Evolutionary conservation across 331 rosid genomes (phyloP).

Genomic region (Pyracantha coccinea): DNA sequence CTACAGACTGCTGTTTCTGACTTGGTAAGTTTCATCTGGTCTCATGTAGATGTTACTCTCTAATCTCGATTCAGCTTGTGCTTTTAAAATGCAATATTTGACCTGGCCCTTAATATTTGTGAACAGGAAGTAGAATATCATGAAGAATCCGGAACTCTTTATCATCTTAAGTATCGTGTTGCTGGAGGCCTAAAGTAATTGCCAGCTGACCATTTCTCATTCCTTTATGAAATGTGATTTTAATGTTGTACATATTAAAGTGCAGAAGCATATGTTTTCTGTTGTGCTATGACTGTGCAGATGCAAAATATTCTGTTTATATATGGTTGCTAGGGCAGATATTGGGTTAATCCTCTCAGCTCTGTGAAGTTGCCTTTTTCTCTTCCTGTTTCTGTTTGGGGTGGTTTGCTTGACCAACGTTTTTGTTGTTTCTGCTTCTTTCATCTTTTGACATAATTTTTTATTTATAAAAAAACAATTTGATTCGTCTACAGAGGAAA

Average conservation of each 20-base stretch:
- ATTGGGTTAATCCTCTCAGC: not conserved
- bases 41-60: not conserved
- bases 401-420: too few species aligned
- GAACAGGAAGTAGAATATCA: conserved; percentile 91
- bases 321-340: not conserved
- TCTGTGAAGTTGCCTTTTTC: too few species aligned
- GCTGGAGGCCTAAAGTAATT: conserved; percentile 60
- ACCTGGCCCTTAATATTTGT: conserved; percentile 18
- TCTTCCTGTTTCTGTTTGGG: too few species aligned
- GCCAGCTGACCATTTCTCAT: not conserved
- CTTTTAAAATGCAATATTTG: conserved; percentile 13
- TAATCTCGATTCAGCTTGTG: not conserved
- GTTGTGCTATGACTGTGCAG: not conserved
- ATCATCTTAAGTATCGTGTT: conserved; percentile 81
- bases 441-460: too few species aligned
- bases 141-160: conserved; percentile 82
- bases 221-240: not conserved
- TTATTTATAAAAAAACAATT: not conserved
- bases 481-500: not conserved
- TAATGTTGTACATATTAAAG: not conserved
- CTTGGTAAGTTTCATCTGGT: conserved; percentile 46
- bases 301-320: not conserved
- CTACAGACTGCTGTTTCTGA: conserved; percentile 97
- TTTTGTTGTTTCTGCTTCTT: too few species aligned
- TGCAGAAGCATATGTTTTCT: conserved; percentile 1